Evolutionary conservation across 2,329 filamentous ascomycete species (phyloP), one percentile per base, ranked within the genome.

Genomic region (Fusarium poae): DNA sequence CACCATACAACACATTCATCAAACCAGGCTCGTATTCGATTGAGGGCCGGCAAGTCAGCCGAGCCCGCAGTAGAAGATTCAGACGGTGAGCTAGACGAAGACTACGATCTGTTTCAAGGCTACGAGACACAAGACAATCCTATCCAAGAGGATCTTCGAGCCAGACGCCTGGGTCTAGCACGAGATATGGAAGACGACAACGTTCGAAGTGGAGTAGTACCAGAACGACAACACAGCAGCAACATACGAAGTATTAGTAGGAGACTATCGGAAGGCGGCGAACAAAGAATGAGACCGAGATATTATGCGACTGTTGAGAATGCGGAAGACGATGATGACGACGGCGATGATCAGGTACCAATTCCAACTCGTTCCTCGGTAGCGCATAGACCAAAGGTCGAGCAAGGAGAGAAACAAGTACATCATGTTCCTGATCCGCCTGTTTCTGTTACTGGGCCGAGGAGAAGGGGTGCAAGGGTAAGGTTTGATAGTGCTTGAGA

Each of bases 271-370:
- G 35, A 49, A 2, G 37, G 60, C 0, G 50, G 55, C 12, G 58
- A 57, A 6, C 60, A 63, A 3, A 63, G 29, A 6, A 45, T 63
- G 8, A 44, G 37, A 12, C 34, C 58, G 1, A 39, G 49, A 0
- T 61, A 34, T 11, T 34, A 16, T 5, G 50, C 50, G 0, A 49
- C 42, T 25, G 50, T 63, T 18, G 49, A 62, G 5, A 46, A 51
- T 13, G 32, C 18, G 1, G 50, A 62, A 2, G 59, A 62, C 5
- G 40, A 54, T 11, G 40, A 56, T 4, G 40, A 50, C 1, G 46
- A 57, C 6, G 60, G 49, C 16, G 43, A 57, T 20, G 60, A 63
- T 30, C 43, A 57, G 20, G 58, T 44, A 32, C 49, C 58, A 2
- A 32, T 32, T 5, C 49, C 56, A 1, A 18, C 20, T 6, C 37